These are phyloP conservation scores for Pseudocercospora fuligena DNA, from an alignment of 2,329 filamentous ascomycete genomes.

Conservation along the genomic window DNA sequence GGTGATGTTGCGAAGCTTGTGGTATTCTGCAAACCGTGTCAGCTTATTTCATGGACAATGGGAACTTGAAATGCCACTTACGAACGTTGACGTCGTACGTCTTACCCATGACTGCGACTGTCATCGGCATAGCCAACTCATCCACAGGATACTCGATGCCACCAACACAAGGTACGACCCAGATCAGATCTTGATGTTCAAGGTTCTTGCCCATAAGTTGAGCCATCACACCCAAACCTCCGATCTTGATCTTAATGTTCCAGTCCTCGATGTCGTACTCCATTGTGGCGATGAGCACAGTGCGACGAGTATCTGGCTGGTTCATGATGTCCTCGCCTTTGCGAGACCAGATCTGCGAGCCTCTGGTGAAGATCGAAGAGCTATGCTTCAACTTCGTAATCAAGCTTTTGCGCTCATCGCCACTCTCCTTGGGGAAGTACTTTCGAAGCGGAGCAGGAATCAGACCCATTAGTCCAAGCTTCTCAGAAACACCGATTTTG, in stretches of 20 bases:
- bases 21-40: slow-evolving; percentile 53
- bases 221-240: slow-evolving; percentile 72
- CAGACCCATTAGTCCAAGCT: slow-evolving; percentile 29
- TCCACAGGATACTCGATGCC: slow-evolving; percentile 68
- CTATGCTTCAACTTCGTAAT: slow-evolving; percentile 12
- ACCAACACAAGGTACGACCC: slow-evolving; percentile 59
- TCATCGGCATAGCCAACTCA: slow-evolving; percentile 63
- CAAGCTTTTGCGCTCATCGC: slow-evolving; percentile 6
- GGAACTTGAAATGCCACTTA: slow-evolving; percentile 3
- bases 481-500: slow-evolving; percentile 49
- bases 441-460: slow-evolving; percentile 20
- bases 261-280: slow-evolving; percentile 74
- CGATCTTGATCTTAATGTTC: slow-evolving; percentile 72
- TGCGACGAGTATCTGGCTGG: slow-evolving; percentile 43
- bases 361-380: slow-evolving; percentile 10
- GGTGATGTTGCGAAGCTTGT: slow-evolving; percentile 67
- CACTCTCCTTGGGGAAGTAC: slow-evolving; percentile 10
- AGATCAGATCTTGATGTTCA: slow-evolving; percentile 68
- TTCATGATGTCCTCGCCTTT: slow-evolving; percentile 14
- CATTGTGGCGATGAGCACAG: slow-evolving; percentile 69
- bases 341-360: slow-evolving; percentile 15
- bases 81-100: slow-evolving; percentile 65
- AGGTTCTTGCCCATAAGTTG: slow-evolving; percentile 71
- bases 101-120: slow-evolving; percentile 64
- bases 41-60: not conserved